Percentiles rank a stretch among this genome's conserved stretches.
phyloP scores from a whole-genome alignment of 805 yeast genomes.

The Debaryomyces prosopidis region DNA sequence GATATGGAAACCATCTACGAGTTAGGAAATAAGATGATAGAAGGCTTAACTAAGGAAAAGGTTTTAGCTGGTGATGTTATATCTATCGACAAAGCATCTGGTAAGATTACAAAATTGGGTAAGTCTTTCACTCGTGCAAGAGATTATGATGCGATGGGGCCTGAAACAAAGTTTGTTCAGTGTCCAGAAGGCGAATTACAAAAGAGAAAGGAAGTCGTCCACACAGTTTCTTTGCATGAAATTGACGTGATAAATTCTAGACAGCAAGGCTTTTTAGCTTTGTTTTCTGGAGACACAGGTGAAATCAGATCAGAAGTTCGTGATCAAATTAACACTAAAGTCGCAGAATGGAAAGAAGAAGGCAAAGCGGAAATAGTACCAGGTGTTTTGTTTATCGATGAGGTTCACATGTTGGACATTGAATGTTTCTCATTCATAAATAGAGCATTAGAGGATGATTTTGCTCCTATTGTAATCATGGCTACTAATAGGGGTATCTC shows the following conservation, averaged over 20 bases:
- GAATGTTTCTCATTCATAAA: conserved; percentile 95
- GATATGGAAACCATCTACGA: conserved; percentile 99
- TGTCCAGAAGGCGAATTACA: conserved; percentile 99
- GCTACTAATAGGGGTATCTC: conserved; percentile 97
- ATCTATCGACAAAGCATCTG: conserved; percentile 92
- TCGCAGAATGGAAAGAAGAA: conserved; percentile 98
- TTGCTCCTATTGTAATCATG: conserved; percentile 96
- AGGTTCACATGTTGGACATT: conserved; percentile 96
- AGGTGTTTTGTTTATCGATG: conserved; percentile 96
- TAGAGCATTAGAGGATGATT: conserved; percentile 93
- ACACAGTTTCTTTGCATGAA: conserved; percentile 96
- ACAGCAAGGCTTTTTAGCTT: conserved; percentile 95
- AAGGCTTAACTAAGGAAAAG: conserved; percentile 89
- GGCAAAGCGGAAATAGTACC: conserved; percentile 98
- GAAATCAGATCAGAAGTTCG: conserved; percentile 95
- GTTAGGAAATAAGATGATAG: conserved; percentile 91
- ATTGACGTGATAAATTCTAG: conserved; percentile 96
- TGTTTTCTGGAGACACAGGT: conserved; percentile 95
- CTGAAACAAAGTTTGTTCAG: conserved; percentile 96
- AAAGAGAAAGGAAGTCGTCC: conserved; percentile 92
- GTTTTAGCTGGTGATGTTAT: conserved; percentile 97
- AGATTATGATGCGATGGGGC: conserved; percentile 98
- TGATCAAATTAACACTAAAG: conserved; percentile 94
- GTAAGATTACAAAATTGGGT: conserved; percentile 91
- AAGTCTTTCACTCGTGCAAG: conserved; percentile 94